phyloP scores from a whole-genome alignment of 73 alveolate genomes.

The Symbiodinium pilosum region DNA sequence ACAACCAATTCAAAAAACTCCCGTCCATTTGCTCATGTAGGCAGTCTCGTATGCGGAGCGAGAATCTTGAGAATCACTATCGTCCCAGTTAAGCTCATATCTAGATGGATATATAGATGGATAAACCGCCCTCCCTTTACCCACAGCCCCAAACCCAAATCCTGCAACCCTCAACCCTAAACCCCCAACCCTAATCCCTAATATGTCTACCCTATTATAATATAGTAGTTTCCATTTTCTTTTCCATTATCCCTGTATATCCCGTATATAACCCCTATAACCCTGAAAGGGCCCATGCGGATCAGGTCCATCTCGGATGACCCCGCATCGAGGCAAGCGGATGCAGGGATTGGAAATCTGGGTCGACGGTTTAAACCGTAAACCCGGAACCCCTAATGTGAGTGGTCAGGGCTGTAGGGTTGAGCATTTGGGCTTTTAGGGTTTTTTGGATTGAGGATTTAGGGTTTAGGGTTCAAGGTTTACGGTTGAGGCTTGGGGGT shows the following conservation, averaged over 20 bases:
- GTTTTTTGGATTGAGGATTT: not conserved
- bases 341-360: not conserved
- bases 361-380: no score
- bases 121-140: not conserved
- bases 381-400: no score
- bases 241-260: not conserved
- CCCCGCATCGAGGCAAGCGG: constrained; percentile 61
- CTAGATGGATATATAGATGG: not conserved
- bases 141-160: not conserved
- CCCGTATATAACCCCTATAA: not conserved
- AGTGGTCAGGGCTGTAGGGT: not conserved
- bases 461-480: no score
- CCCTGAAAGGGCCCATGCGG: not conserved
- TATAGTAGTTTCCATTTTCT: no score
- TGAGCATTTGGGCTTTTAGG: not conserved
- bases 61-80: no score
- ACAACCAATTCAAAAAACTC: no score
- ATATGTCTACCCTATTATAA: no score
- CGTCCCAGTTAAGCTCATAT: no score
- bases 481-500: not conserved
- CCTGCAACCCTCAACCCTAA: not conserved
- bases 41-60: no score
- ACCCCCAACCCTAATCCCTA: not conserved
- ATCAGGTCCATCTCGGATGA: constrained; percentile 81
- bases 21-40: no score